Base-by-base conservation (phyloP, 2,329 filamentous ascomycete species). In the Nemania serpens region DNA sequence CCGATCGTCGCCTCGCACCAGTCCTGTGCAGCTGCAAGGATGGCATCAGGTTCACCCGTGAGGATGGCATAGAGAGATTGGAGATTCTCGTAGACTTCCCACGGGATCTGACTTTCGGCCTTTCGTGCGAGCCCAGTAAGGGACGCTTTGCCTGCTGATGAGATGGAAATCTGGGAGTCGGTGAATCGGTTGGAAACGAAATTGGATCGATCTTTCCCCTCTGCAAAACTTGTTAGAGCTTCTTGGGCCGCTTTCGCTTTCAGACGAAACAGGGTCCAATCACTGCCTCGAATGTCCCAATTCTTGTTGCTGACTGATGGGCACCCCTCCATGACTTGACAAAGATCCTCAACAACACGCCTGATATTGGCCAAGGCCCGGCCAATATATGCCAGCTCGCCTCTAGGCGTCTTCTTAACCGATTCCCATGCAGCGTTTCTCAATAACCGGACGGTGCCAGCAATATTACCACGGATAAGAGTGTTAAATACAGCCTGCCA, bases 1-100 rank as follows among this genome's bases (percentile, higher is more conserved):
- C 89, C 91, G 61, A 97, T 78, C 0, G 89, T 90, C 0, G 92
- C 93, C 78, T 98, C 94, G 53, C 94, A 87, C 94, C 94, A 98
- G 75, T 97, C 93, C 70, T 94, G 88, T 1, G 93, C 86, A 46
- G 88, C 86, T 48, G 88, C 84, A 62, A 96, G 79, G 54, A 97
- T 91, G 18, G 92, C 88, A 37, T 88, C 84, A 10, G 87, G 82
- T 65, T 90, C 86, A 37, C 94, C 93, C 4, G 95, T 82, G 1
- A 96, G 78, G 62, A 96, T 88, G 36, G 88, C 88, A 73, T 97
- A 97, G 5, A 97, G 78, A 12, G 87, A 87, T 66, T 89, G 86
- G 55, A 98, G 79, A 67, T 90, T 92, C 72, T 97, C 89, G 73
- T 96, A 97, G 29, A 98, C 87, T 22, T 90, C 87, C 91, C 91